Percentiles rank a stretch among this genome's conserved stretches.
phyloP scores from a whole-genome alignment of 163 green algal species.

The Scenedesmus sp. region DNA sequence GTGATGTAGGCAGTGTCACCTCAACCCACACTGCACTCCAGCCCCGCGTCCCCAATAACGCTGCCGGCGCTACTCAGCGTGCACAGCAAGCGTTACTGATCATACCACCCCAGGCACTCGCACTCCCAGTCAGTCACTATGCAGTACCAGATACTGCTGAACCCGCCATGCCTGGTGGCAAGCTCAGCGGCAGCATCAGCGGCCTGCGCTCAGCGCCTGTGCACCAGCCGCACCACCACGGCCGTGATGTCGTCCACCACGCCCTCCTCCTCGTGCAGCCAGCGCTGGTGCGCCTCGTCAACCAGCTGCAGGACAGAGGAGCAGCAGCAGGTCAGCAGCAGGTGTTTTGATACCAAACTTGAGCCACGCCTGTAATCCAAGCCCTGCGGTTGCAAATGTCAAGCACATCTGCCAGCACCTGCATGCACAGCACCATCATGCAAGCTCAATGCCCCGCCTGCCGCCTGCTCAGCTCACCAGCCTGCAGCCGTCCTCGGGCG shows the following conservation, averaged over 20 bases:
- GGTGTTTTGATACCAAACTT: neutral
- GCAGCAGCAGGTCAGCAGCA: neutral
- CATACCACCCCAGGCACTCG: no score
- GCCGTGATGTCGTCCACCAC: conserved; percentile 92
- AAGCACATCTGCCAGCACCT: neutral
- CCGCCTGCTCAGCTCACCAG: conserved; percentile 53
- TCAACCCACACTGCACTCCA: neutral
- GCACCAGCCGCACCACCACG: conserved; percentile 77
- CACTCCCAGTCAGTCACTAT: neutral
- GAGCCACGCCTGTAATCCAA: no score
- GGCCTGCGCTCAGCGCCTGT: neutral
- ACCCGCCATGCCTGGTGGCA: neutral
- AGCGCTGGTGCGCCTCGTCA: conserved; percentile 81
- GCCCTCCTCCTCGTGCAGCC: conserved; percentile 84
- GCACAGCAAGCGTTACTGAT: no score
- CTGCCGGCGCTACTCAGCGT: no score
- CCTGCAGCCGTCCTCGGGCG: conserved; percentile 79
- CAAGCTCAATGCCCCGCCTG: no score
- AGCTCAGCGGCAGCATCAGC: neutral
- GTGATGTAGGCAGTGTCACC: neutral
- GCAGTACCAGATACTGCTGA: neutral
- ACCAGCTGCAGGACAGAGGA: conserved; percentile 75
- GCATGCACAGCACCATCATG: neutral
- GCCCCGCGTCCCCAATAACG: no score
- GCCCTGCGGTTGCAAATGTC: neutral